phyloP scores from a whole-genome alignment of 164 flowering plant species.

The Nymphaea thermarum region DNA sequence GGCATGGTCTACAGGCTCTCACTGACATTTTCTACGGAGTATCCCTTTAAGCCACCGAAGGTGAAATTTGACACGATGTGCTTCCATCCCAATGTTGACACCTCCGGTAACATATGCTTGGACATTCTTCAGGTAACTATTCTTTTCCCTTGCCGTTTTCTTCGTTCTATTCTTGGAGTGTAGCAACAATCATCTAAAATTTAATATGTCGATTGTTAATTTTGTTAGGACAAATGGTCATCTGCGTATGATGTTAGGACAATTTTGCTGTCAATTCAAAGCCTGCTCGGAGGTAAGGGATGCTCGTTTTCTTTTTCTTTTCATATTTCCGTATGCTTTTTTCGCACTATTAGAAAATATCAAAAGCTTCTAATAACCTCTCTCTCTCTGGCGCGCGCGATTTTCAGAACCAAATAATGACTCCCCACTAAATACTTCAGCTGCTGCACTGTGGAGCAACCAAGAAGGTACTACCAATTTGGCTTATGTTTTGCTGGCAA shows the following conservation, averaged over 20 bases:
- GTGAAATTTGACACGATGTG: slow-evolving; percentile 80
- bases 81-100: slow-evolving; percentile 91
- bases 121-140: slow-evolving; percentile 79
- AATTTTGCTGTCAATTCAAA: slow-evolving; percentile 74
- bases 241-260: slow-evolving; percentile 97
- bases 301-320: neutral
- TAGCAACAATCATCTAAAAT: too few relatives aligned
- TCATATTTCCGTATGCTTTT: too few relatives aligned
- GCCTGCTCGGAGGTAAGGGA: slow-evolving; percentile 61
- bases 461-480: slow-evolving; percentile 48
- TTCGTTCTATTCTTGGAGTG: neutral
- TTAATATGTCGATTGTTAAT: too few relatives aligned
- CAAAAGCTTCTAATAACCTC: neutral
- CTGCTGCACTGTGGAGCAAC: slow-evolving; percentile 85
- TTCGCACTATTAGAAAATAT: neutral
- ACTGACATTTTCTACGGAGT: slow-evolving; percentile 58
- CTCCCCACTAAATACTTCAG: slow-evolving; percentile 79
- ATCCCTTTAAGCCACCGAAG: slow-evolving; percentile 92
- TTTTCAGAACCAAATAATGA: slow-evolving; percentile 76
- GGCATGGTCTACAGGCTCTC: slow-evolving; percentile 78
- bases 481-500: neutral
- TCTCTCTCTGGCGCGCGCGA: neutral
- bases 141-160: neutral
- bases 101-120: slow-evolving; percentile 77
- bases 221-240: slow-evolving; percentile 80